Base-by-base conservation (phyloP, 495 filamentous ascomycete genomes). In the Penicillium robsamsonii region DNA sequence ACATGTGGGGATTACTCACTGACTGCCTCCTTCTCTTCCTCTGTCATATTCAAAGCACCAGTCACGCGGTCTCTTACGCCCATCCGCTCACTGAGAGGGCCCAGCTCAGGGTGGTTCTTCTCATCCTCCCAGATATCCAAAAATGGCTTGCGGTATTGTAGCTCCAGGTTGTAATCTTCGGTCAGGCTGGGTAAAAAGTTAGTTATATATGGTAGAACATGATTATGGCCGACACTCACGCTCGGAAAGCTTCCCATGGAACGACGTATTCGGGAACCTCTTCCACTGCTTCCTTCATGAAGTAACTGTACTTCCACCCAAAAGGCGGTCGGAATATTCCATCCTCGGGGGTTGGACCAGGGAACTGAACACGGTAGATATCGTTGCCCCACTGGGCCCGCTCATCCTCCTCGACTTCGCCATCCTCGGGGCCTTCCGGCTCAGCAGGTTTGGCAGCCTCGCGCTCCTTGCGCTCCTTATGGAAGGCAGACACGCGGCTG, bases 201-300 rank as follows among this genome's bases (percentile, higher is more conserved):
- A 81, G 58, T 22, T 6, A 17, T 30, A 15, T 7, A 46, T 33
- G 31, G 22, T 5, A 30, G n/a, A 20, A 15, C 1, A 5, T 20
- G 8, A 25, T 35, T 18, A 44, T 29, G 11, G 15, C 13, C 13
- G 25, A 40, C 1, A 71, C 80, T 64, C 63, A 82, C 73, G 81
- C 92, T 72, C 94, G 90, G 73, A 98, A 97, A 2, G 90, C 92
- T 66, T 95, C 91, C 95, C 95, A 98, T 0, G 94, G 94, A 8
- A 98, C 95, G 10, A 98, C 92, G 70, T 96, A 98, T 74, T 98
- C 94, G 24, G 94, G 94, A 10, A 96, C 88, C 61, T 92, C 91
- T 69, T 96, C 92, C 18, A 98, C 94, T 1, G 94, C 95, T 69
- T 98, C 94, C 63, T 92, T 83, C 63, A 98, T 84, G 65, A 91